Evolutionary conservation across 2,329 filamentous ascomycete genomes (phyloP).

Genomic region (Tolypocladium ovalisporum): DNA sequence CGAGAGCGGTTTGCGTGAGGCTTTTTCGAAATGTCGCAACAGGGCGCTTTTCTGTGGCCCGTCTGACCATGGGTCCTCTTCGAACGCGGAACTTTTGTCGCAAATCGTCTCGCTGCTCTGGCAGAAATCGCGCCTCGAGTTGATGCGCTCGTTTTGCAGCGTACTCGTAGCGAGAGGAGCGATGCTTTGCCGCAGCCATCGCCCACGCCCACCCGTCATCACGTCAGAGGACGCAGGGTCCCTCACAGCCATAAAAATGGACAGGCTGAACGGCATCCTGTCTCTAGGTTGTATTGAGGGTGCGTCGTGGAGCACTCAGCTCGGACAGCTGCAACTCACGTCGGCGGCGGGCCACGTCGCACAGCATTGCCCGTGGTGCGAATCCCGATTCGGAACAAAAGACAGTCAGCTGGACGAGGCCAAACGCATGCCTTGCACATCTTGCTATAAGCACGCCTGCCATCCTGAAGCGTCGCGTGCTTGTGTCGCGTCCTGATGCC

Average conservation of each 20-base stretch:
- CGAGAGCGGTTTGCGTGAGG: not conserved
- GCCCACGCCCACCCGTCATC: not conserved
- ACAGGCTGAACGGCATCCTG: not conserved
- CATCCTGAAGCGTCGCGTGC: not conserved
- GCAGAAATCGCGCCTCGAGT: not conserved
- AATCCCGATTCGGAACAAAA: not conserved
- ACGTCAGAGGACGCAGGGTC: not conserved
- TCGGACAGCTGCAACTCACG: not conserved
- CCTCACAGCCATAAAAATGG: not conserved
- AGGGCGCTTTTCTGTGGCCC: not conserved
- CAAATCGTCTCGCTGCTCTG: not conserved
- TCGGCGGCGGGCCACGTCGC: not conserved
- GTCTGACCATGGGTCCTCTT: not conserved
- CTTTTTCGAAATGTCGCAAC: not conserved
- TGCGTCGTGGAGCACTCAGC: not conserved
- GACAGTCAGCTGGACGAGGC: not conserved
- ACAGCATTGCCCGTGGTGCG: not conserved
- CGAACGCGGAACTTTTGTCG: not conserved
- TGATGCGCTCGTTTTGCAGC: not conserved
- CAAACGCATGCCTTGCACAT: not conserved
- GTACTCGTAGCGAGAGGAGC: not conserved
- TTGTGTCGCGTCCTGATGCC: too few relatives aligned
- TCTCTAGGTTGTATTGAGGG: not conserved
- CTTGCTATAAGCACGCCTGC: not conserved
- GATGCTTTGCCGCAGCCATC: not conserved